A percentile compares a stretch with the other conserved stretches of the same genome.
These are phyloP conservation scores for Lactifluus hygrophoroides DNA, from an alignment of 768 basidiomycete genomes.

Conservation along the genomic window DNA sequence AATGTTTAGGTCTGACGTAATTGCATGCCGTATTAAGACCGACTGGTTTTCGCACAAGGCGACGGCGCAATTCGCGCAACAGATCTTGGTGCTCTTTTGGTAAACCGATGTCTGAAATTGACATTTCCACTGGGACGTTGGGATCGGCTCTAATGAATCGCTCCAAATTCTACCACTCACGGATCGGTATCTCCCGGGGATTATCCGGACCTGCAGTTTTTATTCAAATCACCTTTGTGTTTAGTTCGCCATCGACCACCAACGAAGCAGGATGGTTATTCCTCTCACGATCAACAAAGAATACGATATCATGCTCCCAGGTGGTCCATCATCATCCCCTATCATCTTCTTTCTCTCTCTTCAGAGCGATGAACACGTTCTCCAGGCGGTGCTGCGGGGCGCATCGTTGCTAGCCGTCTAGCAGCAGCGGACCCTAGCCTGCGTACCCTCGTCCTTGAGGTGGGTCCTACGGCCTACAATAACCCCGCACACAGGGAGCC, in stretches of 20 bases:
- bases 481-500: slow-evolving; percentile 44
- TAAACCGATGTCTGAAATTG: too few relatives aligned
- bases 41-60: too few relatives aligned
- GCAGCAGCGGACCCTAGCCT: slow-evolving; percentile 43
- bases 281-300: neutral
- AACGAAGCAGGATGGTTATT: neutral
- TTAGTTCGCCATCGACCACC: neutral
- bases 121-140: too few relatives aligned
- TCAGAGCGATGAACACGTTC: neutral
- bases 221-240: too few relatives aligned
- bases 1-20: too few relatives aligned
- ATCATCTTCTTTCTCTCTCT: neutral
- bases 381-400: slow-evolving; percentile 42
- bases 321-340: slow-evolving; percentile 32
- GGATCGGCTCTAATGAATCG: too few relatives aligned
- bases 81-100: too few relatives aligned
- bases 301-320: slow-evolving; percentile 49
- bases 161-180: too few relatives aligned
- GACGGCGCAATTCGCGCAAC: too few relatives aligned
- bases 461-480: slow-evolving; percentile 44
- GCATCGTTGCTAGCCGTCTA: slow-evolving; percentile 48
- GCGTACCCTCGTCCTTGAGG: slow-evolving; percentile 53
- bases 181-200: too few relatives aligned
- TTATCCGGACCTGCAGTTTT: too few relatives aligned
- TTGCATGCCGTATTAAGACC: too few relatives aligned